Base-by-base conservation (phyloP, 352 stramenopile species). In the Globisporangium radiosum region DNA sequence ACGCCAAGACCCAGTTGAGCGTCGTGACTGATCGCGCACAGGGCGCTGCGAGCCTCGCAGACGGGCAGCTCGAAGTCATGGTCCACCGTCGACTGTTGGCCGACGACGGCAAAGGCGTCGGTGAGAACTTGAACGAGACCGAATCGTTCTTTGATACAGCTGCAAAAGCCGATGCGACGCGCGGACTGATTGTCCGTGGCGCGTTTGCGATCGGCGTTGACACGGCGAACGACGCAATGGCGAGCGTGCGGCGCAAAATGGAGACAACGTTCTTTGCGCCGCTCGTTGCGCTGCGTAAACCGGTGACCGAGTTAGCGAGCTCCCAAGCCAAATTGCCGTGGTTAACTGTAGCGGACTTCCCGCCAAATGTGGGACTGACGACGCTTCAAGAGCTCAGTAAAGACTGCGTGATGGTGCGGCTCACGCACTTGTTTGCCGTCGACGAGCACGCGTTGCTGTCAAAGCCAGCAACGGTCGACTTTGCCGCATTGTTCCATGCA, bases 31-130 rank as follows among this genome's bases (percentile, higher is more conserved):
- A 99, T 65, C 81, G 94, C 9, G 92, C 94, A 0, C 94, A 99
- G 68, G 97, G 95, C 45, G 86, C 75, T 44, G 81, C 86, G 36
- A 98, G 93, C 60, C 69, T 99, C 10, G 64, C 72, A 47, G 84
- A 98, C 68, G 85, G 85, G 9, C 76, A 94, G 39, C 44, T 99
- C n/a, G 97, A 99, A 73, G 65, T 99, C n/a, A 98, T 99, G 97
- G 88, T 99, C 40, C 96, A 99, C 57, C 90, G 97, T 39, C 87
- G 97, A 17, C 68, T 97, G 8, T 69, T 98, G 6, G 73, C 68
- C 38, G 97, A 99, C 56, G 97, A 99, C 70, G 59, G 71, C 48
- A 89, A 96, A 58, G 96, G 97, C 33, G 96, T 99, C 1, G 73
- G 66, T 14, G 96, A 99, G 65, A 51, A 81, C 44, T 65, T 98